Base-by-base conservation (phyloP, 2,329 filamentous ascomycete species). In the Paecilomyces formosus region DNA sequence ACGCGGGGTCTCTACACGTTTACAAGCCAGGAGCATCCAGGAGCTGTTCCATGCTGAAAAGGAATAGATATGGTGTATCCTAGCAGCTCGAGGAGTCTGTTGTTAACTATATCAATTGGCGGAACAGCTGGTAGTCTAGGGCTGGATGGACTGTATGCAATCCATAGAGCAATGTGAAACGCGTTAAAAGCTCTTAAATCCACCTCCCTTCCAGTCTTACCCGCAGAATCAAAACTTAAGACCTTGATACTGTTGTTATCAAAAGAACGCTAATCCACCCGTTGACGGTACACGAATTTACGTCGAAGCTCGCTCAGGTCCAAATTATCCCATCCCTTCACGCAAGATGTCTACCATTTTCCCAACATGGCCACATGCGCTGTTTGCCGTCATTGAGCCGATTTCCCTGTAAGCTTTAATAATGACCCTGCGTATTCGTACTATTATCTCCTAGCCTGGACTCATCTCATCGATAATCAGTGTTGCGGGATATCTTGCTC, bases 341-440 rank as follows among this genome's bases (percentile, higher is more conserved):
- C 21, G n/a, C 24, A 26, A 26, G 3, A 62, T 64, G 57, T 57
- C 66, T 6, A 74, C 85, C 28, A 80, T 82, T 61, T 79, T 90
- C 22, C 87, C 88, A 1, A 68, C 79, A 2, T 78, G 89, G 66
- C 88, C 88, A 12, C 80, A 85, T 60, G 70, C 88, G 54, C 76
- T 89, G 54, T 89, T 90, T 63, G 88, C 85, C 30, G 71, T 89
- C 57, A 68, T 89, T 50, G 88, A 90, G 72, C 88, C 88, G 31
- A 76, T 89, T 60, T 86, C 85, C 21, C 78, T 88, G 85, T 88
- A 79, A 74, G 81, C 68, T 35, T 61, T 55, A 21, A 52, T 55
- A 35, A 21, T 53, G 55, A 54, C 57, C 13, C 53, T 53, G 51
- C 13, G 30, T 26, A 53, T 31, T 11, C 13, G 30, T 26, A 53